These are phyloP conservation scores for Cunninghamia lanceolata DNA, from an alignment of 75 land plant genomes.

Conservation along the genomic window DNA sequence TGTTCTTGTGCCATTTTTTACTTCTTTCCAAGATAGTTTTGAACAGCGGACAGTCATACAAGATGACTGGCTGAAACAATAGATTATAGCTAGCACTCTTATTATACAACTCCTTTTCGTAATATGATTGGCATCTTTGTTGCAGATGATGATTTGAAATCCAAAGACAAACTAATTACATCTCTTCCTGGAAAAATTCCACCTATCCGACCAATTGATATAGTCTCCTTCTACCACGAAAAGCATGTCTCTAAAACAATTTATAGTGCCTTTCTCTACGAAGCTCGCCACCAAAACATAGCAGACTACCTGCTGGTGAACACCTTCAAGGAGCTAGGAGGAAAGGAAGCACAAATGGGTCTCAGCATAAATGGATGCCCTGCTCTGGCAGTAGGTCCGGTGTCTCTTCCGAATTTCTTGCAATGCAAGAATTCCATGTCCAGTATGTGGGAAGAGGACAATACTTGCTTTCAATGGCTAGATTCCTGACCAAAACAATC, in stretches of 20 bases:
- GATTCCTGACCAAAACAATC: slow-evolving; percentile 35
- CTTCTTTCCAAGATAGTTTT: too few species aligned
- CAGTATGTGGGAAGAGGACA: neutral
- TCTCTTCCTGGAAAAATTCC: neutral
- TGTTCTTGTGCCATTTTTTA: too few species aligned
- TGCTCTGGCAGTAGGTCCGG: neutral
- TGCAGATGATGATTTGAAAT: too few species aligned
- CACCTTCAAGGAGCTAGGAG: slow-evolving; percentile 8
- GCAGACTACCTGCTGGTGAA: neutral
- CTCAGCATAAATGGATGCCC: neutral
- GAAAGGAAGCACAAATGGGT: neutral
- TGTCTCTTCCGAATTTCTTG: neutral
- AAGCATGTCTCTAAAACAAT: too few species aligned
- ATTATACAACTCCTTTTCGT: neutral
- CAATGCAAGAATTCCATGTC: neutral
- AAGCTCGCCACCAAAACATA: neutral
- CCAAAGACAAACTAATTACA: neutral
- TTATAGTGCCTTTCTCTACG: neutral
- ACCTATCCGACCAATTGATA: neutral
- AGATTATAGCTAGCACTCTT: too few species aligned
- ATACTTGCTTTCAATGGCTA: slow-evolving; percentile 41
- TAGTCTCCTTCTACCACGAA: neutral
- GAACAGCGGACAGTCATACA: too few species aligned
- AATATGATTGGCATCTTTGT: too few species aligned
- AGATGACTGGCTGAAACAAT: too few species aligned